These are phyloP conservation scores for Cladophialophora carrionii DNA, from an alignment of 2,329 filamentous ascomycete genomes.

Conservation along the genomic window DNA sequence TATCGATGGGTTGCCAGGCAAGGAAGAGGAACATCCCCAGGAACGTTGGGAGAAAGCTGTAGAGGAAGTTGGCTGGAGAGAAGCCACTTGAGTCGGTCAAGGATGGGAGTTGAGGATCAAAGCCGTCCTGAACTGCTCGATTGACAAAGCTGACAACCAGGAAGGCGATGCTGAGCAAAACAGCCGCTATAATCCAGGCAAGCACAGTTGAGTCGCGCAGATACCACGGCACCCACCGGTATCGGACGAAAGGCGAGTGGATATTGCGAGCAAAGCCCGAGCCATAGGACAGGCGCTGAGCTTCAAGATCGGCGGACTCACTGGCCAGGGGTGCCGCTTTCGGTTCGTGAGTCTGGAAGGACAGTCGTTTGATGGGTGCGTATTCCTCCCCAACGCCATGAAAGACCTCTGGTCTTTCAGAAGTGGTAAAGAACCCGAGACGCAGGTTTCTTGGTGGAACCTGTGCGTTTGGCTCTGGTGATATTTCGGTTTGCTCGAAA, in stretches of 20 bases:
- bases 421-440: conserved; percentile 83
- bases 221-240: conserved; percentile 76
- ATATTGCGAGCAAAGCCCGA: conserved; percentile 57
- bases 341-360: conserved; percentile 39
- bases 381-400: conserved; percentile 75
- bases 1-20: conserved; percentile 62
- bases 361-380: conserved; percentile 55
- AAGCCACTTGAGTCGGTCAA: conserved; percentile 67
- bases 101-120: conserved; percentile 68
- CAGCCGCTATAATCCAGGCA: conserved; percentile 63
- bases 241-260: conserved; percentile 58
- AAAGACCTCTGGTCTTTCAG: conserved; percentile 70
- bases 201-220: conserved; percentile 69
- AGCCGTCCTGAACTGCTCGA: conserved; percentile 68
- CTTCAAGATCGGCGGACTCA: conserved; percentile 47
- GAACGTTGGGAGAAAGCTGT: conserved; percentile 65
- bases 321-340: conserved; percentile 3
- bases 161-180: conserved; percentile 69
- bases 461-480: conserved; percentile 52
- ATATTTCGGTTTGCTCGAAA: conserved; percentile 70
- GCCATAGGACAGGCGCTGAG: conserved; percentile 43
- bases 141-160: conserved; percentile 79
- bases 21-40: conserved; percentile 64
- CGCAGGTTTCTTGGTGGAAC: conserved; percentile 64
- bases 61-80: conserved; percentile 85